Evolutionary conservation across 1,139 yeast genomes (phyloP).

Genomic region (Suhomyces maxii): DNA sequence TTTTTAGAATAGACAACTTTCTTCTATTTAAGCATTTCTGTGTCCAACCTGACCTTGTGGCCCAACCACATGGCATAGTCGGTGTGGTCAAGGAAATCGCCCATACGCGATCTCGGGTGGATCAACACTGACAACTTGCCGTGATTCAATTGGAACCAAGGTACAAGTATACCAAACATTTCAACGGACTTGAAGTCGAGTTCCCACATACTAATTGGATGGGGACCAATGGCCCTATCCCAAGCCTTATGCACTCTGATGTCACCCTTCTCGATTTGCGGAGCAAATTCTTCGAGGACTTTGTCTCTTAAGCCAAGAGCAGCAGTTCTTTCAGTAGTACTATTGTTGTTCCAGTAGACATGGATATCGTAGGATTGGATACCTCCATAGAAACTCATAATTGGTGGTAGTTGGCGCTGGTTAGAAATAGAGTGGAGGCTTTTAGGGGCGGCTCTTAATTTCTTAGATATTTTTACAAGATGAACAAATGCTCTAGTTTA

Average conservation of each 20-base stretch:
- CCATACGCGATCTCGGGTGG: conserved; percentile 49
- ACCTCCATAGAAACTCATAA: conserved; percentile 29
- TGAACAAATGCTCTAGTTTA: no score
- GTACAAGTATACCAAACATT: conserved; percentile 21
- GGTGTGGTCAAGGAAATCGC: conserved; percentile 51
- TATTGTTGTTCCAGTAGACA: conserved; percentile 51
- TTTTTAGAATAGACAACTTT: no score
- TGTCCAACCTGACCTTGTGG: conserved; percentile 25
- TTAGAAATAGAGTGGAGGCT: no score
- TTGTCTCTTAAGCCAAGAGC: conserved; percentile 44
- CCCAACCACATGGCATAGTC: conserved; percentile 57
- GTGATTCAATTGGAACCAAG: conserved; percentile 52
- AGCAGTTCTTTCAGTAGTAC: conserved; percentile 31
- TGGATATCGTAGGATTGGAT: conserved; percentile 52
- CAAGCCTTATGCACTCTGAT: conserved; percentile 48
- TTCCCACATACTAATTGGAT: conserved; percentile 50
- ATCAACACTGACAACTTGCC: conserved; percentile 52
- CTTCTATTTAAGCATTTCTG: conserved; percentile 7
- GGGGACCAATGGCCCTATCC: conserved; percentile 59
- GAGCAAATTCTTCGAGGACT: conserved; percentile 43
- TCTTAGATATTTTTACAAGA: no score
- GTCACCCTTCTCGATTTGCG: conserved; percentile 44
- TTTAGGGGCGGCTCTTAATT: no score
- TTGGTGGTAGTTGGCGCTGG: background rate
- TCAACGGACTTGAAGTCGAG: conserved; percentile 38